These are phyloP conservation scores for Lachnellula arida DNA, from an alignment of 2,329 filamentous ascomycete genomes.

Conservation along the genomic window DNA sequence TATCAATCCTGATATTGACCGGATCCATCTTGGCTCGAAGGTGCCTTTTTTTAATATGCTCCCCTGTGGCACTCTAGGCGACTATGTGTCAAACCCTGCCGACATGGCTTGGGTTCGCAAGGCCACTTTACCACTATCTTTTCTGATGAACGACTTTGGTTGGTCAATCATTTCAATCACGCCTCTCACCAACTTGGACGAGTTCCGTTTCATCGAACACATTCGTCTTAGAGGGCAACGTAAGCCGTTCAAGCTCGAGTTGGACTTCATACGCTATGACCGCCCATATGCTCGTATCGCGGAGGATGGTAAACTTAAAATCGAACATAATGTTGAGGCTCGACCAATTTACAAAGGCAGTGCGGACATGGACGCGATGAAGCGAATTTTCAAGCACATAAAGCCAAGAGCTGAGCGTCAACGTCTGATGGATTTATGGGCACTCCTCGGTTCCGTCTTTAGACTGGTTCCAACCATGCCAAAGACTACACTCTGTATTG, in stretches of 20 bases:
- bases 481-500: neutral
- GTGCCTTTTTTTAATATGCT: neutral
- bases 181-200: neutral
- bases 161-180: neutral
- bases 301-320: neutral
- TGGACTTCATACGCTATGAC: neutral
- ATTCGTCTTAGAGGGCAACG: neutral
- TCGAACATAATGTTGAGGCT: neutral
- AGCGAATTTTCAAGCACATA: neutral
- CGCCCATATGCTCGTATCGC: too few relatives aligned
- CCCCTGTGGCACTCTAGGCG: neutral
- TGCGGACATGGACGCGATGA: slow-evolving; percentile 2
- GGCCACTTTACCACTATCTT: neutral
- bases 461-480: neutral
- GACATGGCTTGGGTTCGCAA: neutral
- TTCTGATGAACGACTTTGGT: neutral
- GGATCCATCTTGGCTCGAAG: neutral
- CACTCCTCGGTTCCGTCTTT: neutral
- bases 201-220: neutral
- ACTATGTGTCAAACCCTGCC: neutral
- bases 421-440: neutral
- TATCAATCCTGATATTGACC: neutral
- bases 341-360: neutral
- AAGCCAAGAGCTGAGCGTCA: neutral
- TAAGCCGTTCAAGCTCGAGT: neutral